Percentiles rank a stretch among this genome's conserved stretches.
These are phyloP conservation scores for Jackrogersella multiformis DNA, from an alignment of 495 filamentous ascomycete genomes.

Conservation along the genomic window DNA sequence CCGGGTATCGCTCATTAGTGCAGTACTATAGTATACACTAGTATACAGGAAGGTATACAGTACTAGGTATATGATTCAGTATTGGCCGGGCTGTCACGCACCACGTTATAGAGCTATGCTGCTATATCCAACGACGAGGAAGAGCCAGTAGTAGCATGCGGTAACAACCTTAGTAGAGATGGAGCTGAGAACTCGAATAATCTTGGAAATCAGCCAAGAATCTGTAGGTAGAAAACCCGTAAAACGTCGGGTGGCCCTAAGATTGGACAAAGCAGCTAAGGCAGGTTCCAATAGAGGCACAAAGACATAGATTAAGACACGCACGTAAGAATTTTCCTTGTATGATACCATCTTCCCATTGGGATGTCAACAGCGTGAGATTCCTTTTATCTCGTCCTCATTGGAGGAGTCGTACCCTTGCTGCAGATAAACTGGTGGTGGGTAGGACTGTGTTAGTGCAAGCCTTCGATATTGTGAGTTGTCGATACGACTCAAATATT, in stretches of 20 bases:
- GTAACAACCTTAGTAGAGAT: constrained; percentile 1
- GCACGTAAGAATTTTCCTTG: constrained; percentile 31
- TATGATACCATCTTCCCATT: constrained; percentile 12
- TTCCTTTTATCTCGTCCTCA: constrained; percentile 4
- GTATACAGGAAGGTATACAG: too few relatives aligned
- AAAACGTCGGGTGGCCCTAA: constrained; percentile 1
- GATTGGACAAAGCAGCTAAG: constrained; percentile 4
- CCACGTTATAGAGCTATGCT: neutral
- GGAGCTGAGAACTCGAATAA: constrained; percentile 8
- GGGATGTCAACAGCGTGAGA: constrained; percentile 17
- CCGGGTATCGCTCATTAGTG: neutral
- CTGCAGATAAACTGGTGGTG: constrained; percentile 34
- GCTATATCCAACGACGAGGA: neutral
- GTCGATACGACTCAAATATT: constrained; percentile 23
- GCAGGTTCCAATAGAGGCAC: constrained; percentile 17
- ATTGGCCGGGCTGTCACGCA: neutral
- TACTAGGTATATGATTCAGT: too few relatives aligned
- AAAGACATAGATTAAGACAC: constrained; percentile 24
- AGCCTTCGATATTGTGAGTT: constrained; percentile 23
- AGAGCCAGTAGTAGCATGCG: neutral
- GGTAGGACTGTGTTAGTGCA: constrained; percentile 36
- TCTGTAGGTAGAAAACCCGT: constrained; percentile 11
- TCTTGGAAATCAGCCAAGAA: constrained; percentile 9
- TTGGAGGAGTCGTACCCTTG: constrained; percentile 30
- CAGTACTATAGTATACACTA: neutral